phyloP scores from a whole-genome alignment of 805 yeast genomes.

The Saccharomyces mikatae region DNA sequence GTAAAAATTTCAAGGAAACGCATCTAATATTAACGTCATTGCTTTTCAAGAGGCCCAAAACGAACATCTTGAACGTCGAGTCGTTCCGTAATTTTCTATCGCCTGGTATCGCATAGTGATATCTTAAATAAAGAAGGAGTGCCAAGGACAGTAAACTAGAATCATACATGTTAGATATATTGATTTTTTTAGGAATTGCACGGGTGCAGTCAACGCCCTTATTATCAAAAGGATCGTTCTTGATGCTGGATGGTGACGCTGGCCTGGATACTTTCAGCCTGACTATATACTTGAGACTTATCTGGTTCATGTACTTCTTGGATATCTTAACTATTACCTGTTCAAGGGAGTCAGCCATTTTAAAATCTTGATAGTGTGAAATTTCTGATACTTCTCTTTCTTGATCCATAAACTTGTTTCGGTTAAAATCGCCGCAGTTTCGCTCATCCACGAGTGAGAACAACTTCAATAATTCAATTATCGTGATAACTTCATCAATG shows the following conservation, averaged over 20 bases:
- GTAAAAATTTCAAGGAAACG: constrained; percentile 15
- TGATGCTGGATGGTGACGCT: constrained; percentile 1
- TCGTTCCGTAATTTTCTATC: constrained; percentile 9
- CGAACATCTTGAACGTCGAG: constrained; percentile 12
- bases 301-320: constrained; percentile 10
- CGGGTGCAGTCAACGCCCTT: constrained; percentile 9
- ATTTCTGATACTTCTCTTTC: background rate
- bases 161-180: constrained; percentile 16
- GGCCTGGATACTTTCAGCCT: constrained; percentile 6
- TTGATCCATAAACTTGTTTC: background rate
- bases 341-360: constrained; percentile 5
- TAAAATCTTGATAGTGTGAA: background rate
- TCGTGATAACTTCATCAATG: background rate
- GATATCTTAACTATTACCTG: constrained; percentile 9
- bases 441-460: background rate
- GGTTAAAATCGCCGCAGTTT: background rate
- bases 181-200: constrained; percentile 19
- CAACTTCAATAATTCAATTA: background rate
- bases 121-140: constrained; percentile 11
- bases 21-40: constrained; percentile 17
- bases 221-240: constrained; percentile 13
- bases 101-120: background rate
- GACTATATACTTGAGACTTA: constrained; percentile 19
- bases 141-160: constrained; percentile 10
- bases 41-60: constrained; percentile 19